Conservation (phyloP, 768 basidiomycete species). For the Kwoniella sp. region DNA sequence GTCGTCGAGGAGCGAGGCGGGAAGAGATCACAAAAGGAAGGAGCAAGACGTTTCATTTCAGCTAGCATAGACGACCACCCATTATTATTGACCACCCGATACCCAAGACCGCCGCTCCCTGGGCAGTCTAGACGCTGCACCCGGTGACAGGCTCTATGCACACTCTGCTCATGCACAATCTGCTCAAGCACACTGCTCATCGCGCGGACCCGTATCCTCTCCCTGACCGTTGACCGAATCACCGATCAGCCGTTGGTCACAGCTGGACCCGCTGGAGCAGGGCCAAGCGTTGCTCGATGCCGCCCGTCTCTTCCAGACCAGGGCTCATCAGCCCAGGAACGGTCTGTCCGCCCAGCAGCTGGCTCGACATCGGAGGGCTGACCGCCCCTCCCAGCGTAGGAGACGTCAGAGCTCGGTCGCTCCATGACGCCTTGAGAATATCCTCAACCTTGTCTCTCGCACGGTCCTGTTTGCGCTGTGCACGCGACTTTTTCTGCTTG, state of each 20-base stretch:
- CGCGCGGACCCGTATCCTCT: too few relatives aligned
- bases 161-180: too few relatives aligned
- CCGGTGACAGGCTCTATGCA: too few relatives aligned
- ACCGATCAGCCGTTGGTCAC: too few relatives aligned
- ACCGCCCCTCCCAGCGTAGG: slow-evolving; percentile 1
- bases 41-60: background rate
- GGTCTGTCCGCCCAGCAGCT: background rate
- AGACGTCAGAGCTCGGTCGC: slow-evolving; percentile 20
- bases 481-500: slow-evolving; percentile 9
- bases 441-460: slow-evolving; percentile 24
- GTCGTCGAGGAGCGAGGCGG: background rate
- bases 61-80: too few relatives aligned
- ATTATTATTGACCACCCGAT: background rate
- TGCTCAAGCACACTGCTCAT: too few relatives aligned
- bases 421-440: slow-evolving; percentile 33
- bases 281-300: slow-evolving; percentile 33
- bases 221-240: too few relatives aligned
- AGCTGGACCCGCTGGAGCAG: slow-evolving; percentile 16
- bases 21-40: background rate
- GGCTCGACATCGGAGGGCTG: background rate
- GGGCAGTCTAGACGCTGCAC: too few relatives aligned
- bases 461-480: slow-evolving; percentile 10
- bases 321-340: slow-evolving; percentile 16
- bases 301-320: slow-evolving; percentile 22
- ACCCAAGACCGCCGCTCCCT: too few relatives aligned